These are phyloP conservation scores for Lippia alba DNA, from an alignment of 305 asterid genomes.

Conservation along the genomic window DNA sequence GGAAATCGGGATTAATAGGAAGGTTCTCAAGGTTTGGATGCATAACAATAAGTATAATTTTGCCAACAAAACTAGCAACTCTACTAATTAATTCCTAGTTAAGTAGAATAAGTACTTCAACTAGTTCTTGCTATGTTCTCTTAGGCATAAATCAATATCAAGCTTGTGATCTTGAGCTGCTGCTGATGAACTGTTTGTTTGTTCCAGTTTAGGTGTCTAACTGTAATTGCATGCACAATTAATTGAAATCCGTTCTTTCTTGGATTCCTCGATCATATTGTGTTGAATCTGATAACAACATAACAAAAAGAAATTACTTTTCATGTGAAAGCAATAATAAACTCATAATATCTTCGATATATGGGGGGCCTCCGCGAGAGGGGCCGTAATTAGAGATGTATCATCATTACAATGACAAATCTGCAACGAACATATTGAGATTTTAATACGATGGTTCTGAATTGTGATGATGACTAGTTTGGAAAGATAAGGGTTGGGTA, in stretches of 20 bases:
- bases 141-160: neutral
- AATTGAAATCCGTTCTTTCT: neutral
- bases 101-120: neutral
- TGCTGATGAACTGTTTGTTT: neutral
- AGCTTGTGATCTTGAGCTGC: neutral
- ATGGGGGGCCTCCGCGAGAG: no score
- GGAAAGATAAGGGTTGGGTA: neutral
- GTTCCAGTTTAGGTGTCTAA: neutral
- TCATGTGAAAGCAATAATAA: no score
- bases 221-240: neutral
- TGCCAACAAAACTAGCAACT: constrained; percentile 1
- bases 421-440: neutral
- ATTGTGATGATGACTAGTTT: constrained; percentile 2
- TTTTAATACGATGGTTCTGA: neutral
- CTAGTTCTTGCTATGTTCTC: no score
- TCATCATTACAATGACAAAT: neutral
- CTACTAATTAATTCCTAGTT: neutral
- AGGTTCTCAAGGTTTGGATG: constrained; percentile 52
- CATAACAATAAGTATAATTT: constrained; percentile 42
- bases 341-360: no score
- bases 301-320: no score
- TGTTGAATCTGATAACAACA: no score
- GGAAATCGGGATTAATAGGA: constrained; percentile 41
- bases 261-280: neutral
- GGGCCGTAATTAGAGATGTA: neutral